phyloP scores from a whole-genome alignment of 2,329 filamentous ascomycete species.

The Periconia digitata region DNA sequence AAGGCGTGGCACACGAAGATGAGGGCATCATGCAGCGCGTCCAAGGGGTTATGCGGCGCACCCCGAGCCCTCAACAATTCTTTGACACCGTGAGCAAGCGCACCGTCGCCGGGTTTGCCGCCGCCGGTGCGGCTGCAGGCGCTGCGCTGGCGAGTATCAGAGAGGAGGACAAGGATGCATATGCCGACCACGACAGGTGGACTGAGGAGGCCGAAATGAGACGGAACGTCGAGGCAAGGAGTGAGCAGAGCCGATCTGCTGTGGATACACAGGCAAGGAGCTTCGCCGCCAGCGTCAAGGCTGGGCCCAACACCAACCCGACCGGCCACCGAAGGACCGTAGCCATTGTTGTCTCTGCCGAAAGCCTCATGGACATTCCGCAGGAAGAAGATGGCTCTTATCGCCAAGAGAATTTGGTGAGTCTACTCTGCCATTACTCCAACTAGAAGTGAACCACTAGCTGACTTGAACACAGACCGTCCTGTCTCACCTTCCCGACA shows the following conservation, averaged over 20 bases:
- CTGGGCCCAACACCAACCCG: slow-evolving; percentile 19
- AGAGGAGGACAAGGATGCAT: slow-evolving; percentile 79
- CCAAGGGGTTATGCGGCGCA: slow-evolving; percentile 77
- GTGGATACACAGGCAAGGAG: slow-evolving; percentile 36
- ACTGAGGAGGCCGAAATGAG: slow-evolving; percentile 82
- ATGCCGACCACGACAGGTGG: slow-evolving; percentile 87
- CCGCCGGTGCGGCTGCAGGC: slow-evolving; percentile 79
- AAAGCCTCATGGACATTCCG: slow-evolving; percentile 59
- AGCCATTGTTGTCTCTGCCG: slow-evolving; percentile 85
- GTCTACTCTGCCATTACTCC: slow-evolving; percentile 35
- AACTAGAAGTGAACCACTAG: neutral
- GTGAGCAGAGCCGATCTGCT: slow-evolving; percentile 36
- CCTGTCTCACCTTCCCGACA: slow-evolving; percentile 81
- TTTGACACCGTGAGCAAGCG: slow-evolving; percentile 81
- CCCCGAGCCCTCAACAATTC: slow-evolving; percentile 85
- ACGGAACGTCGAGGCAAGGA: slow-evolving; percentile 43
- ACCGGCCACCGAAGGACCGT: slow-evolving; percentile 64
- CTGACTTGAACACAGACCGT: slow-evolving; percentile 55
- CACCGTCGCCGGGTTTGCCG: slow-evolving; percentile 78
- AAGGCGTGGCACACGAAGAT: slow-evolving; percentile 38
- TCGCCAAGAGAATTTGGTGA: slow-evolving; percentile 77
- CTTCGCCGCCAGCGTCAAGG: slow-evolving; percentile 33
- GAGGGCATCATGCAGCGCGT: slow-evolving; percentile 72
- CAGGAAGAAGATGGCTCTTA: slow-evolving; percentile 60
- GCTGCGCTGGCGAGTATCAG: slow-evolving; percentile 80